Base-by-base conservation (phyloP, 108 stramenopile species). In the Cyclotella kingstonii region DNA sequence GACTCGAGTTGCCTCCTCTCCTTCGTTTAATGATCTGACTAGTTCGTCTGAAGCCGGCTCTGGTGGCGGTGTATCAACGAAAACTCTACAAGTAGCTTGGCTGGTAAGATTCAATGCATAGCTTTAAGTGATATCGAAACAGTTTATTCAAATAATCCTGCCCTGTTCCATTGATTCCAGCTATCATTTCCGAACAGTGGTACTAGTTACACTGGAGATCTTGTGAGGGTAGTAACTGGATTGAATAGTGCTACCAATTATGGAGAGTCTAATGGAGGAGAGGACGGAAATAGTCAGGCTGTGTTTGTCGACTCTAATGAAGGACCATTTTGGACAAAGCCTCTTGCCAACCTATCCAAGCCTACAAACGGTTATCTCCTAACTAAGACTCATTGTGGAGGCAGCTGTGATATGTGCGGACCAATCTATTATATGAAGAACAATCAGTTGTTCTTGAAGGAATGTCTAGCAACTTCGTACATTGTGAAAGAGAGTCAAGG, bases 161-260 rank as follows among this genome's bases (percentile, higher is more conserved):
- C n/a, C n/a, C n/a, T n/a, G n/a, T n/a, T n/a, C 9, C 35, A 73
- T 29, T 60, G 54, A n/a, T 84, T 75, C 71, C 66, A 84, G 10
- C 82, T 84, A 67, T 73, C 78, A 25, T 87, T 70, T 53, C 89
- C 89, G 8, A 90, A 90, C 44, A 81, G 79, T 1, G 89, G 89
- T 33, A 90, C 89, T 11, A 81, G 83, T 19, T 90, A 84, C 46
- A 90, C 89, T 1, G 60, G 71, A 17, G 29, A 71, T n/a, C 33
- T 89, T n/a, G 80, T 89, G 1, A 51, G 73, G 45, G 38, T 54
- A 34, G 76, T 81, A 9, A 76, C 87, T 4, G 68, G 68, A 0
- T 47, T 62, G 10, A 78, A 69, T 29, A 83, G 81, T 19, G 87
- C 82, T 2, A 80, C 79, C 21, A 89, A 89, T 56, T 89, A 89